phyloP scores from a whole-genome alignment of 805 yeast genomes.

The Lipomyces spencermartinsiae region DNA sequence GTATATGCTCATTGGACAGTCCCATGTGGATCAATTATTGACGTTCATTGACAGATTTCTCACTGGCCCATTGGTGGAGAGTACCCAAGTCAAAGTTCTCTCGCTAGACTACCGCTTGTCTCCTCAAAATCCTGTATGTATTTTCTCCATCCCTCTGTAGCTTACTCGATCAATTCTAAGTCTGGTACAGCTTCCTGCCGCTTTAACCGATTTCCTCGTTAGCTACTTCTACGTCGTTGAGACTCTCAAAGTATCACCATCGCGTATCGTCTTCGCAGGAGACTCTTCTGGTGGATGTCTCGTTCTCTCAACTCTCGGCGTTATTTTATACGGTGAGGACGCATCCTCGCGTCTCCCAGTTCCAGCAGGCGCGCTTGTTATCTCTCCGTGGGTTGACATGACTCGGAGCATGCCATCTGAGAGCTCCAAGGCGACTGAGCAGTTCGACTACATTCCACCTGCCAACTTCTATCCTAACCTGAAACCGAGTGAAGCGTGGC shows the following conservation, averaged over 20 bases:
- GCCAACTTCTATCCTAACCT: slow-evolving; percentile 30
- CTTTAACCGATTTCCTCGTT: slow-evolving; percentile 27
- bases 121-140: slow-evolving; percentile 31
- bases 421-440: slow-evolving; percentile 16
- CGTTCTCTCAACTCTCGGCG: slow-evolving; percentile 16
- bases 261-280: slow-evolving; percentile 35
- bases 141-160: not conserved
- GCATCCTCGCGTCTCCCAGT: slow-evolving; percentile 25
- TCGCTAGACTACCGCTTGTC: slow-evolving; percentile 34
- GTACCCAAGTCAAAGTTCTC: slow-evolving; percentile 23
- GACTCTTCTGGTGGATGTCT: slow-evolving; percentile 38
- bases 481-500: slow-evolving; percentile 33
- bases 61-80: slow-evolving; percentile 24
- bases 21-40: not conserved
- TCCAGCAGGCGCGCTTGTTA: slow-evolving; percentile 34
- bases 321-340: slow-evolving; percentile 21
- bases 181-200: slow-evolving; percentile 21
- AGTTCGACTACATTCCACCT: slow-evolving; percentile 33
- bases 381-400: slow-evolving; percentile 38
- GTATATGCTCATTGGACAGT: not conserved
- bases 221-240: slow-evolving; percentile 25
- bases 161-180: not conserved
- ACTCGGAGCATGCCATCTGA: slow-evolving; percentile 38
- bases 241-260: slow-evolving; percentile 16
- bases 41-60: slow-evolving; percentile 13